Evolutionary conservation across 1,139 yeast genomes (phyloP).

Genomic region (Geotrichum histeridarum): DNA sequence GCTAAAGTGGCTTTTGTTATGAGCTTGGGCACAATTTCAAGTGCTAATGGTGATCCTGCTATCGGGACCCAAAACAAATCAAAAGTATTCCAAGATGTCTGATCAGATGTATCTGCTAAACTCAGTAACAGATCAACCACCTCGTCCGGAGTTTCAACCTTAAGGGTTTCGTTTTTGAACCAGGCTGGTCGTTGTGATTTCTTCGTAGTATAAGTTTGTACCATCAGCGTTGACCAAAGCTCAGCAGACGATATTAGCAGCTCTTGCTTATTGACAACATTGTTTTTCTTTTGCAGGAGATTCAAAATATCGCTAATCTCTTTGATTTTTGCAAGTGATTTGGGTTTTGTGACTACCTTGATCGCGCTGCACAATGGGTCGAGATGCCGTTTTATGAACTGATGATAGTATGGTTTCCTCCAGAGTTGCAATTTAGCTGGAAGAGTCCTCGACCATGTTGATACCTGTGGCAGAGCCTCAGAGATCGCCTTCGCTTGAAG

Average conservation of each 20-base stretch:
- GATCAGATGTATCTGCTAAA: neutral
- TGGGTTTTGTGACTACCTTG: neutral
- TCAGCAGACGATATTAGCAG: neutral
- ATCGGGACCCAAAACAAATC: constrained; percentile 21
- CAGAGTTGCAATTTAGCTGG: neutral
- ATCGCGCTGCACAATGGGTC: neutral
- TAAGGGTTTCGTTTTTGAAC: neutral
- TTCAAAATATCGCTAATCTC: neutral
- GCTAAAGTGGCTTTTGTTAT: constrained; percentile 9
- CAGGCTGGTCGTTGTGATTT: neutral
- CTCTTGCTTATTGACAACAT: neutral
- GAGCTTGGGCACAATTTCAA: constrained; percentile 3
- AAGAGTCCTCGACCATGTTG: neutral
- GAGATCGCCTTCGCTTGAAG: neutral
- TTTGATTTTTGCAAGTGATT: neutral
- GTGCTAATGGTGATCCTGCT: constrained; percentile 12
- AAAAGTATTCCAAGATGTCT: neutral
- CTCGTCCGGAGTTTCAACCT: neutral
- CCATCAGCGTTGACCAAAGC: neutral
- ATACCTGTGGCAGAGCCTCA: neutral
- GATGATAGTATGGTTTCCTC: neutral
- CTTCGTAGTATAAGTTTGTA: neutral
- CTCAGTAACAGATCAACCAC: constrained; percentile 1
- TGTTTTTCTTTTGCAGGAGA: neutral
- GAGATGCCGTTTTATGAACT: constrained; percentile 1